Evolutionary conservation across 495 filamentous ascomycete genomes (phyloP), one percentile per base, ranked within the genome.

Genomic region (Trichoderma erinaceum): DNA sequence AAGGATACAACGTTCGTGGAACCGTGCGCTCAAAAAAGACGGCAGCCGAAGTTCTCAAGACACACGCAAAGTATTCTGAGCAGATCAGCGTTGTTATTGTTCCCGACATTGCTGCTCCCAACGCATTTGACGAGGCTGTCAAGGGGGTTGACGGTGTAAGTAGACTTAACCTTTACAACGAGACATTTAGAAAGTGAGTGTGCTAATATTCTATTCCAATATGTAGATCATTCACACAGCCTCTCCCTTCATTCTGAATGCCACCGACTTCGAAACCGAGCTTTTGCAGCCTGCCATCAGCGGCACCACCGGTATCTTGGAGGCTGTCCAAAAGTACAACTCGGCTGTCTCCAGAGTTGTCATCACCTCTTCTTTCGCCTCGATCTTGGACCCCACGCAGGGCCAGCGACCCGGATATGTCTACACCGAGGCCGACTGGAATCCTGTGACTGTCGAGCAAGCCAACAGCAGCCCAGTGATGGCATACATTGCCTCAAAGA

Each of bases 291-390:
- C 82, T 5, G 79, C 83, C 15, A 71, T 82, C 25, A 75, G 74
- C n/a, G 84, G 84, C 23, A 82, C 83, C 0, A 75, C 74, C 4
- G 73, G 74, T 0, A 72, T 87, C 65, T 75, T 87, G 6, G 72
- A 82, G 25, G 81, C 84, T 4, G 73, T 79, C 21, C 72, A 77
- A 66, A 73, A 71, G 50, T 66, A 68, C 27, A 73, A 77, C 21
- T 11, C 50, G 8, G 71, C 67, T 18, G 80, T 87, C 61, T 75
- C 76, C 48, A 75, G 79, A n/a, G 75, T 88, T 21, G 78, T 87
- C 69, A 72, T 83, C 41, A 86, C 83, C 2, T 83, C 81, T 52
- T 84, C 82, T n/a, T 82, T 84, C 58, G 80, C 83, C 23, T 72
- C 81, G 25, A 75, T 82, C 38, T 21, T 80, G 63, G 78, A 86